Base-by-base conservation (phyloP, 83 land plant genomes). In the Picea abies region DNA sequence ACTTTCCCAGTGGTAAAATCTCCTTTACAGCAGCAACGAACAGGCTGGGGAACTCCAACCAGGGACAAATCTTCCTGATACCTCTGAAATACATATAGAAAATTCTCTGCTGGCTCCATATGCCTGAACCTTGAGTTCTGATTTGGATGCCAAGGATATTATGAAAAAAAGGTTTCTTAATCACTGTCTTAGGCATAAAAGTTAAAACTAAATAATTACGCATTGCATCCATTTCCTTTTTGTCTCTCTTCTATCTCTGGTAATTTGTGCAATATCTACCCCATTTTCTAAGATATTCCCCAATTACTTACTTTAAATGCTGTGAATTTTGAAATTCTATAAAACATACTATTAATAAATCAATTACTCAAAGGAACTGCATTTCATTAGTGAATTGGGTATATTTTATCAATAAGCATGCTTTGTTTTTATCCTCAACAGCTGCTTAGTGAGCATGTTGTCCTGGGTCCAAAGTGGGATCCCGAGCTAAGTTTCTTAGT, bases 221-320 rank as follows among this genome's bases (percentile, higher is more conserved):
- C 58, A 11, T 41, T 47, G 60, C n/a, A 70, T 72, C n/a, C 22
- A 44, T 72, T 72, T 72, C 58, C 56, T 39, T 72, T 56, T n/a
- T 39, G 5, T 39, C 9, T 10, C 39, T n/a, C 26, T 70, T 70
- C 35, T 15, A 71, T 71, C 37, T 71, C 49, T 71, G 4, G 12
- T 8, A 71, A 37, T 41, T 47, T 20, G 5, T 47, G 41, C 25
- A 41, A 39, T 39, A 47, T 20, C 14, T 5, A n/a, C 10, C n/a
- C 11, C 78, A 75, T 47, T 75, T 68, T 68, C 71, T 29, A 12
- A 68, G 16, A 4, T 68, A 26, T 68, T 68, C 71, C 71, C 32
- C 16, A 68, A 16, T 8, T 75, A 11, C 56, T 75, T 39, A 19
- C 22, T 71, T 70, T 19, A 39, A 39, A 4, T 47, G 35, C 60